Evolutionary conservation across 352 stramenopile species (phyloP).

Genomic region (Pythium phragmiticola): DNA sequence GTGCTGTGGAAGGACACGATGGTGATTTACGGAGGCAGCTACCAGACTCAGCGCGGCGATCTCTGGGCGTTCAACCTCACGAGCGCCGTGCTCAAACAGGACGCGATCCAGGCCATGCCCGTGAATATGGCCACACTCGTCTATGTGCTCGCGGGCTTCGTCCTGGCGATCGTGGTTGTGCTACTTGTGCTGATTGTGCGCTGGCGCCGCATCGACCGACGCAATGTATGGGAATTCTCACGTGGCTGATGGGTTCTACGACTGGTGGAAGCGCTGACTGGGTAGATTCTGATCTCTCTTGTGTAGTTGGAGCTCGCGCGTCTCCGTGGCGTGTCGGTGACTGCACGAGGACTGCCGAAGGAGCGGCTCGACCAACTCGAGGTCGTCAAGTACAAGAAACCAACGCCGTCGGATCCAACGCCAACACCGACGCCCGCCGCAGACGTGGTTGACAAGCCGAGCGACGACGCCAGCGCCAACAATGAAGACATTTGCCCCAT

Average conservation of each 20-base stretch:
- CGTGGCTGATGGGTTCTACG: neutral
- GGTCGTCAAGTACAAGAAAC: slow-evolving; percentile 63
- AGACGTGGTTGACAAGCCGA: neutral
- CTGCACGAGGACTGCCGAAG: slow-evolving; percentile 54
- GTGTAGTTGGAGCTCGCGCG: slow-evolving; percentile 51
- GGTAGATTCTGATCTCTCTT: slow-evolving; percentile 1
- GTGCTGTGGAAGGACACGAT: slow-evolving; percentile 52
- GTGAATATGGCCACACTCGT: slow-evolving; percentile 65
- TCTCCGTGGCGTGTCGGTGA: slow-evolving; percentile 33
- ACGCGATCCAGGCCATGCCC: slow-evolving; percentile 28
- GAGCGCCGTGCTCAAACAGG: slow-evolving; percentile 29
- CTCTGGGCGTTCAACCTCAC: slow-evolving; percentile 73
- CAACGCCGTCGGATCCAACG: slow-evolving; percentile 13
- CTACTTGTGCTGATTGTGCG: slow-evolving; percentile 60
- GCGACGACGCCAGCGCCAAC: slow-evolving; percentile 14
- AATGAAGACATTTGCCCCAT: slow-evolving; percentile 74
- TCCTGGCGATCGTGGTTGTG: slow-evolving; percentile 59
- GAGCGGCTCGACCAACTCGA: slow-evolving; percentile 60
- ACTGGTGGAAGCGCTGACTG: neutral
- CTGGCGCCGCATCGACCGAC: slow-evolving; percentile 58
- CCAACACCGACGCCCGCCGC: neutral
- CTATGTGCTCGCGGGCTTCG: slow-evolving; percentile 70
- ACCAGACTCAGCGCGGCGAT: slow-evolving; percentile 64
- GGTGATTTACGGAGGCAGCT: slow-evolving; percentile 72
- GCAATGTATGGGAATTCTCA: slow-evolving; percentile 38